Evolutionary conservation across 495 filamentous ascomycete genomes (phyloP), one percentile per base, ranked within the genome.

Genomic region (Podospora pseudopauciseta): DNA sequence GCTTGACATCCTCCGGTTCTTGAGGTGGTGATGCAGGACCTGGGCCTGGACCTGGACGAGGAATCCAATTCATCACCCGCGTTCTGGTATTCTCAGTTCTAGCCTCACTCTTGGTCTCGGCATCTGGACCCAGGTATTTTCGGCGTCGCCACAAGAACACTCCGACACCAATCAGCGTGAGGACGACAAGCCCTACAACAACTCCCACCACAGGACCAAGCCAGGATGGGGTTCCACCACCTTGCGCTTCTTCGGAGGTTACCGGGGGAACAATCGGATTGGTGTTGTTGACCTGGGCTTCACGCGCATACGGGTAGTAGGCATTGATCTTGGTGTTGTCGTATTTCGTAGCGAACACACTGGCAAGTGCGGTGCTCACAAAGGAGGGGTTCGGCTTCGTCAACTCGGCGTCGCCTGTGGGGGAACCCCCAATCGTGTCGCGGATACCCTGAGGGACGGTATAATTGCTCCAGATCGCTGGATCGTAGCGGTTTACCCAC

Each of bases 151-250:
- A 90, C 15, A 89, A 79, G 3, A 90, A 74, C 62, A 87, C 80
- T 18, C 77, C 76, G 4, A 85, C 81, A 26, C 80, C 79, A 5
- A 86, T 72, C 23, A 83, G 83, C 20, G 83, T 83, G 20, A 91
- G 66, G 63, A 88, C 79, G 39, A 90, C 73, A 2, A 92, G 79
- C 9, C 89, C 89, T 1, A 89, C 77, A 1, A 92, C 82, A 4
- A 89, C 87, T 4, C 89, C 90, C 19, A 93, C 80, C 2, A 92
- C 84, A 2, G 89, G 87, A 0, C 82, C 85, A 1, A 90, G 80
- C 79, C 86, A 92, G 0, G 73, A 75, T 4, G 89, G 89, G 13
- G 87, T 79, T 4, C 85, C 80, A n/a, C 76, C 70, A 39, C 75
- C 72, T 4, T 69, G 63, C 18, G 30, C 0, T 18, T 66, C 66